Evolutionary conservation across 768 basidiomycete genomes (phyloP).

Genomic region (Boletus rubroflammeus): DNA sequence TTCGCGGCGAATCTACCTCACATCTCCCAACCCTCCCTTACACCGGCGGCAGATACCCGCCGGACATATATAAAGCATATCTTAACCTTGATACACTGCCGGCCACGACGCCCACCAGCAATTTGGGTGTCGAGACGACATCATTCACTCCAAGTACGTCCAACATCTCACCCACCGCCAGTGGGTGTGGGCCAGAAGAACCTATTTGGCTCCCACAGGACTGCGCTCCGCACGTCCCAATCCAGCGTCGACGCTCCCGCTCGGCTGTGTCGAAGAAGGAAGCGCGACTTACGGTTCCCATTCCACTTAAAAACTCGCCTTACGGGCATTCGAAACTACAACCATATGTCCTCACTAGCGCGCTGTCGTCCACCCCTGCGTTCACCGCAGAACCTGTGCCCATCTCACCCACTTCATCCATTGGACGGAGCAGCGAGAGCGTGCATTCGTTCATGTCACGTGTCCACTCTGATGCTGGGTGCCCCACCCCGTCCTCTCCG

Average conservation of each 20-base stretch:
- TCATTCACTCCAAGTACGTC: conserved; percentile 23
- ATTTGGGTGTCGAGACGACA: conserved; percentile 14
- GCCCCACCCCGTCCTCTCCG: conserved; percentile 27
- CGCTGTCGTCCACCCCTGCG: conserved; percentile 26
- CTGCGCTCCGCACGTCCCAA: conserved; percentile 9
- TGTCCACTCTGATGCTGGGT: conserved; percentile 17
- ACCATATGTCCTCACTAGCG: conserved; percentile 22
- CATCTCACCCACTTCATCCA: conserved; percentile 26
- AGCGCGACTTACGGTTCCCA: conserved; percentile 24
- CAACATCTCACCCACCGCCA: conserved; percentile 14
- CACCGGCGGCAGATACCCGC: conserved; percentile 31
- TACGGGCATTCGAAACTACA: conserved; percentile 31
- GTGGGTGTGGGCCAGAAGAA: conserved; percentile 11
- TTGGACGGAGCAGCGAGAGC: conserved; percentile 27
- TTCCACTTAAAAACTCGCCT: conserved; percentile 28
- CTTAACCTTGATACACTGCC: conserved; percentile 13
- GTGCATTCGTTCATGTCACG: conserved; percentile 21
- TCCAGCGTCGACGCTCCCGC: conserved; percentile 33
- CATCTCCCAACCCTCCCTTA: conserved; percentile 31
- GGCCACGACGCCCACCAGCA: conserved; percentile 6
- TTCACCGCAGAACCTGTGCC: conserved; percentile 27
- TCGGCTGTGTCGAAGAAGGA: conserved; percentile 33
- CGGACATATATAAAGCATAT: conserved; percentile 31
- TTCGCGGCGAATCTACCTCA: conserved; percentile 29
- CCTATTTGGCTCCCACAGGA: conserved; percentile 10